A percentile compares a stretch with the other conserved stretches of the same genome.
These are phyloP conservation scores for Venturia asperata DNA, from an alignment of 2,329 filamentous ascomycete genomes.

Conservation along the genomic window DNA sequence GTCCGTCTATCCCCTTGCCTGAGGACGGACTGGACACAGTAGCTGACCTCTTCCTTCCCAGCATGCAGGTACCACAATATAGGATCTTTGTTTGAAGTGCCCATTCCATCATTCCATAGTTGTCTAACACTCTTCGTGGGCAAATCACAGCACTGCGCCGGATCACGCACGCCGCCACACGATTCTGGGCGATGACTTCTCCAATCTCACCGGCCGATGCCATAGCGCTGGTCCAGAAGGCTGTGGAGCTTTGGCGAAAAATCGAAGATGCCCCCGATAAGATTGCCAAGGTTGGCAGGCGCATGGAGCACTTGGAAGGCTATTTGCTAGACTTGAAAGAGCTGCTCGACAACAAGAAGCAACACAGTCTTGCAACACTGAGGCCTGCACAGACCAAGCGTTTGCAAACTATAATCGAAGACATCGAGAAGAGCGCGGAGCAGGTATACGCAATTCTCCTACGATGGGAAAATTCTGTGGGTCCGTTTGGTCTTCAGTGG, in stretches of 20 bases:
- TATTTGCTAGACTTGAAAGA: conserved; percentile 15
- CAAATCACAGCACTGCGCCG: background rate
- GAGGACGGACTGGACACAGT: background rate
- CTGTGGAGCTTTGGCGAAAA: conserved; percentile 13
- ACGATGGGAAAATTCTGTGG: conserved; percentile 13
- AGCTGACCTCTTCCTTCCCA: background rate
- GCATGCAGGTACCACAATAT: background rate
- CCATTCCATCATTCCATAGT: too few relatives aligned
- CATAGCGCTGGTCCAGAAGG: conserved; percentile 13
- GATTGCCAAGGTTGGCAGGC: conserved; percentile 14
- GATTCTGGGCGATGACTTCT: background rate
- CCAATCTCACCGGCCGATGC: conserved; percentile 16
- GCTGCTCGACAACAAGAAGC: conserved; percentile 8
- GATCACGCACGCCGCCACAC: background rate
- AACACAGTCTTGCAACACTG: conserved; percentile 4
- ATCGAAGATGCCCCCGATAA: conserved; percentile 16
- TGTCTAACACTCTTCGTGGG: too few relatives aligned
- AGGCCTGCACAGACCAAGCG: conserved; percentile 9
- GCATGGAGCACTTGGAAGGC: conserved; percentile 14
- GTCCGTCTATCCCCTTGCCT: background rate
- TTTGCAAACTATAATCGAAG: conserved; percentile 12
- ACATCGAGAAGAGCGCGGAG: conserved; percentile 4
- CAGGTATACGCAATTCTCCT: conserved; percentile 15
- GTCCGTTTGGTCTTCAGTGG: conserved; percentile 13
- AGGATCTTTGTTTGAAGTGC: background rate